phyloP scores from a whole-genome alignment of 345 rosid species.

The Bruguiera gymnorhiza region DNA sequence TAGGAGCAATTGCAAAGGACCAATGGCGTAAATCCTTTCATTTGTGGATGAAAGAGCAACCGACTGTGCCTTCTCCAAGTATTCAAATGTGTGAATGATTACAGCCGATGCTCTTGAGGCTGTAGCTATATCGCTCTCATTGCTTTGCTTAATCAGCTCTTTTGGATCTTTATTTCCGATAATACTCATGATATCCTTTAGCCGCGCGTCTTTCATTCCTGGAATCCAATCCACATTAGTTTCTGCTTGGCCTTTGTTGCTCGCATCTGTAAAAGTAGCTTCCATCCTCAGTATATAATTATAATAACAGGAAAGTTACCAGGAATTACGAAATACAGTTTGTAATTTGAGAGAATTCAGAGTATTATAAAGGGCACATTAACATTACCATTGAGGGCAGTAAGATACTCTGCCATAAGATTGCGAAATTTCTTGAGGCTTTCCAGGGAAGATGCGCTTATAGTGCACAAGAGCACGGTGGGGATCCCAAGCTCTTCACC shows the following conservation, averaged over 20 bases:
- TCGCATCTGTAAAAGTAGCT: slow-evolving; percentile 26
- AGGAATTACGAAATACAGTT: too few relatives aligned
- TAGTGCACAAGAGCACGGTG: slow-evolving; percentile 20
- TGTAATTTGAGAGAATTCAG: too few relatives aligned
- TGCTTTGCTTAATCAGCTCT: slow-evolving; percentile 6
- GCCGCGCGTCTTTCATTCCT: slow-evolving; percentile 27
- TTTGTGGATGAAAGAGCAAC: neutral
- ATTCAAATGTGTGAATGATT: slow-evolving; percentile 35
- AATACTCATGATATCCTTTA: slow-evolving; percentile 34
- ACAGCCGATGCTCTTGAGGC: slow-evolving; percentile 17
- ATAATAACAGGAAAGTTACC: neutral
- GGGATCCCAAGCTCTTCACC: slow-evolving; percentile 36
- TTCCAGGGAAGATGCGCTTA: neutral
- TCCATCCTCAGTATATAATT: too few relatives aligned
- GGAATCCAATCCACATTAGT: slow-evolving; percentile 43
- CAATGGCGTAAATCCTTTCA: slow-evolving; percentile 19
- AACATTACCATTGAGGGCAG: neutral
- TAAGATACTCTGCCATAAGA: too few relatives aligned
- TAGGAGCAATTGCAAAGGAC: slow-evolving; percentile 18
- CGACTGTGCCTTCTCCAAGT: slow-evolving; percentile 24
- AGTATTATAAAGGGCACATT: too few relatives aligned
- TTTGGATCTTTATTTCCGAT: too few relatives aligned
- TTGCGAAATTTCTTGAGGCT: neutral
- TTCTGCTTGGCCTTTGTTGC: slow-evolving; percentile 29
- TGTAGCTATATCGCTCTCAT: too few relatives aligned